phyloP scores from a whole-genome alignment of 1,284 basidiomycete genomes.

The Cryptococcus sp. region DNA sequence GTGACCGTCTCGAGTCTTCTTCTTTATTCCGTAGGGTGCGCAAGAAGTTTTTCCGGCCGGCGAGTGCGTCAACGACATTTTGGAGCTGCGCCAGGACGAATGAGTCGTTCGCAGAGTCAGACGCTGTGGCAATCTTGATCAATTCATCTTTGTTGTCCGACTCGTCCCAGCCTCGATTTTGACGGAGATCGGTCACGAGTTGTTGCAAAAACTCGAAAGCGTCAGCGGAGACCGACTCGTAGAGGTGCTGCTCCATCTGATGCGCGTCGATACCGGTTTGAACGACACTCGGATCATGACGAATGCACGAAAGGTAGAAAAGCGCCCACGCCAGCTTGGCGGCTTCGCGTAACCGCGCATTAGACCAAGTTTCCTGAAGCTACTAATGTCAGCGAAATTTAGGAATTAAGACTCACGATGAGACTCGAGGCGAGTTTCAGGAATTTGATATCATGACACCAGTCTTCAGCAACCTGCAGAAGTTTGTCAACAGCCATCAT shows the following conservation, averaged over 20 bases:
- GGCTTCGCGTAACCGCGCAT: constrained; percentile 72
- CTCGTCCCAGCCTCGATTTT: constrained; percentile 30
- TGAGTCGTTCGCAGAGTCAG: constrained; percentile 41
- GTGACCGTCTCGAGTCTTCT: constrained; percentile 67
- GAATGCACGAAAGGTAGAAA: constrained; percentile 73
- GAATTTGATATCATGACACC: constrained; percentile 39
- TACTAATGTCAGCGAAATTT: constrained; percentile 11
- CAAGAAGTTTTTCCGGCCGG: constrained; percentile 79
- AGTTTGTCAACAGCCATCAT: neutral
- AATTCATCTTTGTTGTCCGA: constrained; percentile 55
- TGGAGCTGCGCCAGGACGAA: constrained; percentile 70
- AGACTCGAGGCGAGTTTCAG: constrained; percentile 38
- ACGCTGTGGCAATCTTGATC: constrained; percentile 68
- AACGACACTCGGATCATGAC: constrained; percentile 63
- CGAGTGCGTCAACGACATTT: constrained; percentile 70
- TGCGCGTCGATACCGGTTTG: constrained; percentile 72
- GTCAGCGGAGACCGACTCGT: constrained; percentile 77
- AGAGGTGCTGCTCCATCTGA: constrained; percentile 75
- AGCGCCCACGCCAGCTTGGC: constrained; percentile 84
- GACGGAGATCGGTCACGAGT: constrained; percentile 50
- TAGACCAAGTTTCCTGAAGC: constrained; percentile 63
- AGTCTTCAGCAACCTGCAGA: constrained; percentile 24
- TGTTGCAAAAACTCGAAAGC: constrained; percentile 72
- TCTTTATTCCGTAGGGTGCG: constrained; percentile 87
- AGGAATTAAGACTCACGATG: constrained; percentile 23